These are phyloP conservation scores for Fusarium globosum DNA, from an alignment of 2,329 filamentous ascomycete species.

Conservation along the genomic window DNA sequence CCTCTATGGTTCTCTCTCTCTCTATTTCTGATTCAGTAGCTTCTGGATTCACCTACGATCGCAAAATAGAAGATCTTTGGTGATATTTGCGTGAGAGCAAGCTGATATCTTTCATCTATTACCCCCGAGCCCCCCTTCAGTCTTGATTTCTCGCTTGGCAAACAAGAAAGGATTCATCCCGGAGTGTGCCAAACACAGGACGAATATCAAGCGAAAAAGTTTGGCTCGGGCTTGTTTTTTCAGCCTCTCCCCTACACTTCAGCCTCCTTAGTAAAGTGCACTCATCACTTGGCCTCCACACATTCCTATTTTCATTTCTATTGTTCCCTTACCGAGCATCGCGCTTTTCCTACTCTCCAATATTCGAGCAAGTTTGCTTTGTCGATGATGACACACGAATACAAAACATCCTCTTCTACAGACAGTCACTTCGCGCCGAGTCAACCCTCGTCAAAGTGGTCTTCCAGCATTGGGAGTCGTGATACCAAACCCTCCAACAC, in stretches of 20 bases:
- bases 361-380: neutral
- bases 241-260: conserved; percentile 16
- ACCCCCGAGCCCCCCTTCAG: neutral
- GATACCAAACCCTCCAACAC: conserved; percentile 27
- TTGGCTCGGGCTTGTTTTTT: conserved; percentile 4
- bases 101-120: neutral
- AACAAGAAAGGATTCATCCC: neutral
- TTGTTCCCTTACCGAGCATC: neutral
- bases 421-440: conserved; percentile 14
- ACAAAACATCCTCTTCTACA: conserved; percentile 9
- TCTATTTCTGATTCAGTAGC: neutral
- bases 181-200: neutral
- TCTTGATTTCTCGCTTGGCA: conserved; percentile 24
- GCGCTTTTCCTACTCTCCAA: neutral
- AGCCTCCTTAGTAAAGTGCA: neutral
- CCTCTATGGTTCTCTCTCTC: neutral
- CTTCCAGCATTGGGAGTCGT: conserved; percentile 29
- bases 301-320: neutral
- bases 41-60: neutral
- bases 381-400: conserved; percentile 26
- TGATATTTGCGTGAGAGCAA: neutral
- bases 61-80: neutral
- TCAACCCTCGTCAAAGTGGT: conserved; percentile 30
- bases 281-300: neutral
- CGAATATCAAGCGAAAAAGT: conserved; percentile 3